Base-by-base conservation (phyloP, 1,284 basidiomycete species). In the Ustilago curta region DNA sequence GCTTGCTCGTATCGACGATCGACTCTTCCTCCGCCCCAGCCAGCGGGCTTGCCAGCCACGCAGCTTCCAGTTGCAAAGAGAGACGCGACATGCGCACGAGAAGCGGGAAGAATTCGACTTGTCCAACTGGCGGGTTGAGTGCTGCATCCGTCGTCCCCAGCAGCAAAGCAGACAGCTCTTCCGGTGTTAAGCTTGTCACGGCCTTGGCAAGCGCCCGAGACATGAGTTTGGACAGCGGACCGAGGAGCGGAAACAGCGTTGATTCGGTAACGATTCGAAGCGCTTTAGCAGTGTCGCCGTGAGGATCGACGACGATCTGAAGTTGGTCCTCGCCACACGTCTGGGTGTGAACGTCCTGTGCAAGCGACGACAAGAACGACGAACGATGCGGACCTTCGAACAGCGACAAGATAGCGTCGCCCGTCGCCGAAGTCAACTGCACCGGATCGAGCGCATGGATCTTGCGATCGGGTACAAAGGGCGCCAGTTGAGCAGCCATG, bases 141-240 rank as follows among this genome's bases (percentile, higher is more conserved):
- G 62, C 55, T 19, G 50, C 49, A 45, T 61, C 68, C 3, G 61
- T 42, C 2, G 65, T 62, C 8, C 69, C 73, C 18, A 78, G 43
- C 12, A 78, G 53, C 40, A 78, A n/a, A 19, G 65, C 37, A 4
- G 62, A 68, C 8, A 78, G 59, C 37, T 73, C 54, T 16, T 63
- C 72, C 5, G 76, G 72, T 3, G 58, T 64, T 0, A 70, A 55
- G 19, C 65, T 51, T 0, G 52, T 63, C 9, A 69, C 66, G 11
- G 66, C 70, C 23, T 70, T 69, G 11, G 74, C 74, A 5, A 82
- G 60, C 5, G 77, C 75, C 11, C 59, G 45, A 4, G 78, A 76
- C 25, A 82, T 57, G 31, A 83, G 68, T 31, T 80, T 76, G n/a
- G 80, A 77, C 8, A 83, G 67, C 5, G 81, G 81, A 9, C 81